phyloP scores from a whole-genome alignment of 106 monocot genomes.

The Hemerocallis citrina region DNA sequence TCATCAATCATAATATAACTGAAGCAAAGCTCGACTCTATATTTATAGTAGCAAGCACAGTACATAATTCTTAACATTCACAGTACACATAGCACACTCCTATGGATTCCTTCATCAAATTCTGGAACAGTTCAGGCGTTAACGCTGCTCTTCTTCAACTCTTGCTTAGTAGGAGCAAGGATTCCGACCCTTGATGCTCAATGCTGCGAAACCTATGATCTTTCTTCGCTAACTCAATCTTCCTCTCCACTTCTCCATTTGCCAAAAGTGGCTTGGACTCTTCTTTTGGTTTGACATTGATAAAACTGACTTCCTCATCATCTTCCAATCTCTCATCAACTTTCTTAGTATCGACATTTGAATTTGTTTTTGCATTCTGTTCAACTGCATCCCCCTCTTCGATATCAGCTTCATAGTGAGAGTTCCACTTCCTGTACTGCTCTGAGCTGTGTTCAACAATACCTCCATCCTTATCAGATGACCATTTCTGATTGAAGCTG shows the following conservation, averaged over 20 bases:
- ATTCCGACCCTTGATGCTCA: constrained; percentile 18
- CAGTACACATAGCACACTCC: too few species aligned
- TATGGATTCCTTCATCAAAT: not conserved
- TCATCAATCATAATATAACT: too few species aligned
- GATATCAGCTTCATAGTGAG: constrained; percentile 21
- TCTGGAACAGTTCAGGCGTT: not conserved
- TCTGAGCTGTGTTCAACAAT: not conserved
- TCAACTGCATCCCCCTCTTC: too few species aligned
- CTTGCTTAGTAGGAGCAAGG: constrained; percentile 15
- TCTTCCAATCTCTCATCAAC: not conserved
- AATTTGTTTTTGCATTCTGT: too few species aligned
- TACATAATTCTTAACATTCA: too few species aligned
- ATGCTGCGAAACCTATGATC: constrained; percentile 16
- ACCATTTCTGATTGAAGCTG: constrained; percentile 32
- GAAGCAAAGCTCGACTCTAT: too few species aligned
- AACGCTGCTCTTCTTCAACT: not conserved
- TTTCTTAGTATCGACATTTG: not conserved
- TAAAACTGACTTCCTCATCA: too few species aligned
- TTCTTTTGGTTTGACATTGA: too few species aligned
- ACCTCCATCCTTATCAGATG: not conserved
- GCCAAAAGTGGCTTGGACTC: constrained; percentile 18
- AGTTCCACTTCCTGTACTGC: constrained; percentile 24
- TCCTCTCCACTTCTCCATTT: not conserved
- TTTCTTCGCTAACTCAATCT: constrained; percentile 13
- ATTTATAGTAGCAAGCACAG: too few species aligned